Conservation (phyloP, 176 grass and related monocot genomes). For the Secale cereale region DNA sequence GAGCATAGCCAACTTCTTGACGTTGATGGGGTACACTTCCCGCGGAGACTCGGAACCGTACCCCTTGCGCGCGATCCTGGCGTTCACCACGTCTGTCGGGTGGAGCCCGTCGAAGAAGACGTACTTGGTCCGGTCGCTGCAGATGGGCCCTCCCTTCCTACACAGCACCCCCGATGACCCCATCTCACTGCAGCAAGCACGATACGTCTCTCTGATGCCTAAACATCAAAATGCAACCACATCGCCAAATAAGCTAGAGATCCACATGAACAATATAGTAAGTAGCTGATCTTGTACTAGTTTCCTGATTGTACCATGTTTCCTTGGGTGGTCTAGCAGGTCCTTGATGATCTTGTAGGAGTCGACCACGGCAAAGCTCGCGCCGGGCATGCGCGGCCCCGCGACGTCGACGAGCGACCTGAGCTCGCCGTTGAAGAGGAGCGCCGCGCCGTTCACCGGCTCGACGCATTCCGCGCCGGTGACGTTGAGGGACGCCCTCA, state of each 20-base stretch:
- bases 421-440: constrained; percentile 51
- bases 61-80: constrained; percentile 38
- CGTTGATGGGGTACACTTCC: constrained; percentile 54
- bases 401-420: constrained; percentile 9
- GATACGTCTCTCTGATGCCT: constrained; percentile 38
- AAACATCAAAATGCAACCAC: neutral
- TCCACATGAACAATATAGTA: too few species aligned
- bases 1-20: constrained; percentile 33
- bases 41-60: constrained; percentile 28
- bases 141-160: constrained; percentile 32
- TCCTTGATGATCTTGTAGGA: constrained; percentile 54
- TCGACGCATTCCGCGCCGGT: constrained; percentile 31
- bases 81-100: constrained; percentile 62
- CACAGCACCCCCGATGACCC: constrained; percentile 42
- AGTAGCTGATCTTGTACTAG: too few species aligned
- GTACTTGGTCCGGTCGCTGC: constrained; percentile 42
- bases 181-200: constrained; percentile 44
- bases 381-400: constrained; percentile 29
- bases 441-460: constrained; percentile 48
- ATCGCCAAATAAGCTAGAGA: neutral
- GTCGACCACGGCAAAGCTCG: constrained; percentile 37
- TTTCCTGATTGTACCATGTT: too few species aligned
- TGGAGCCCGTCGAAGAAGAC: constrained; percentile 76
- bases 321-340: constrained; percentile 25
- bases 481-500: constrained; percentile 25